Conservation (phyloP, 192 early-diverging fungal genomes). For the Piromyces finnis region DNA sequence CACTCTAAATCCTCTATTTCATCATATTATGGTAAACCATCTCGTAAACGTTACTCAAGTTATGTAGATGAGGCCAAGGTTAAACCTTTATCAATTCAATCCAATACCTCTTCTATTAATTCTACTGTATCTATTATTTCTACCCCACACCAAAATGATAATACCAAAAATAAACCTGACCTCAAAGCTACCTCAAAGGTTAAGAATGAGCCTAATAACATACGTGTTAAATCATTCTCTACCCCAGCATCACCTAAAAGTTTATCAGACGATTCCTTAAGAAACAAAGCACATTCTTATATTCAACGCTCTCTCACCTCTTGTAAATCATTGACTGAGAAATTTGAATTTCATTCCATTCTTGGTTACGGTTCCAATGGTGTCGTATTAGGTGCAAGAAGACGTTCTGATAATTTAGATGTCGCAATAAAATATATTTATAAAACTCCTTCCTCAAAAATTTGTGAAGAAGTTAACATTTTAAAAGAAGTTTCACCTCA, state of each 20-base stretch:
- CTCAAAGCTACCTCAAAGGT: too few relatives aligned
- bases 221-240: neutral
- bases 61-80: neutral
- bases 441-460: neutral
- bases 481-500: neutral
- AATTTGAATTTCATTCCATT: neutral
- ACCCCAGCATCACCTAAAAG: neutral
- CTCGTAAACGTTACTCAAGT: neutral
- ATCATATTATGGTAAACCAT: neutral
- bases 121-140: neutral
- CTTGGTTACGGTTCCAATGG: neutral
- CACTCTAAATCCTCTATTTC: neutral
- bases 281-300: neutral
- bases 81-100: neutral
- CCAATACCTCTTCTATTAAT: neutral
- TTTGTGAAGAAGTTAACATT: neutral
- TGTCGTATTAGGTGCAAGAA: neutral
- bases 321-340: neutral
- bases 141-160: neutral
- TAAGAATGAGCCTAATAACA: neutral
- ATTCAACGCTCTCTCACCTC: neutral
- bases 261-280: neutral
- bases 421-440: neutral
- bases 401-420: neutral
- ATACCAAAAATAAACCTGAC: neutral